These are phyloP conservation scores for Hibiscus tridactylites DNA, from an alignment of 345 rosid genomes.

Conservation along the genomic window DNA sequence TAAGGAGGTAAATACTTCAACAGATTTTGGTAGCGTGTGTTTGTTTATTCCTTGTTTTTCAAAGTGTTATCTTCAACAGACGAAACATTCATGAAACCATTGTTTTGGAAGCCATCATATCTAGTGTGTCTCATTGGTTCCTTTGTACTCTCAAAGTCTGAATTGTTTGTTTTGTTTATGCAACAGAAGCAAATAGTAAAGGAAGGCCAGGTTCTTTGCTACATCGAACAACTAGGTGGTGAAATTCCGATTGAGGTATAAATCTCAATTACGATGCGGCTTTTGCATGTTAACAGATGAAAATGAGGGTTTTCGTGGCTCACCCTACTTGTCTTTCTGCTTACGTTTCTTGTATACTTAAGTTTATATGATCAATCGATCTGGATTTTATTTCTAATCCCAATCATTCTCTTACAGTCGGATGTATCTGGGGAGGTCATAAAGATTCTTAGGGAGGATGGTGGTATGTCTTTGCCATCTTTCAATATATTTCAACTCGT, in stretches of 20 bases:
- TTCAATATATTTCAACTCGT: neutral
- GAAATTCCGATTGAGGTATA: constrained; percentile 74
- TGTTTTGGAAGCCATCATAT: no score
- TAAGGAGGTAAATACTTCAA: constrained; percentile 56
- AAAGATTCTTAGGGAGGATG: constrained; percentile 65
- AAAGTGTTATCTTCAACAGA: neutral
- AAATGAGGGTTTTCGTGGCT: neutral
- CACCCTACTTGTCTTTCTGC: neutral
- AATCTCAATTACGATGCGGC: neutral
- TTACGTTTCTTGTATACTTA: neutral
- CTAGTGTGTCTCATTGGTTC: neutral
- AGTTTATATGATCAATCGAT: neutral
- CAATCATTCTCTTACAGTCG: constrained; percentile 35
- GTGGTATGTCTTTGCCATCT: constrained; percentile 25
- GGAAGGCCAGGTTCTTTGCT: constrained; percentile 84
- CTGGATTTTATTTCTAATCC: neutral
- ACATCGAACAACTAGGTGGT: constrained; percentile 75
- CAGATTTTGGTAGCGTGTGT: neutral
- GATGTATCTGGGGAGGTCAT: constrained; percentile 72
- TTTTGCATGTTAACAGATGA: neutral
- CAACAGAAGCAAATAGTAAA: constrained; percentile 75
- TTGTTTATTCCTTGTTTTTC: neutral
- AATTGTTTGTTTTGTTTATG: neutral
- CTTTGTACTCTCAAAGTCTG: neutral
- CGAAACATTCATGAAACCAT: neutral